Evolutionary conservation across 1,284 basidiomycete genomes (phyloP), one percentile per base, ranked within the genome.

Genomic region (Ceratobasidium sp.): DNA sequence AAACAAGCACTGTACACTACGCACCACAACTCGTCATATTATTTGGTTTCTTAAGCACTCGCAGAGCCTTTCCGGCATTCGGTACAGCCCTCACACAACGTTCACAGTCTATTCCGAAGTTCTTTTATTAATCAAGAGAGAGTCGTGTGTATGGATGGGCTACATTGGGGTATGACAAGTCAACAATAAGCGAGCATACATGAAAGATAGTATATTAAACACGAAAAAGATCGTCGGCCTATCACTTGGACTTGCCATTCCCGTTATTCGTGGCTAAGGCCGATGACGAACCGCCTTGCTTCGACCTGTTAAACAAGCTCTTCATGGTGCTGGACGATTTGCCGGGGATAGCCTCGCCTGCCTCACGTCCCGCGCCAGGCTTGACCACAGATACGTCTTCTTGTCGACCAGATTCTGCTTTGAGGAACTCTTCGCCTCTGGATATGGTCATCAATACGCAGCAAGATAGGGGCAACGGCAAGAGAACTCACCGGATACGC

Each of bases 391-490:
- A 83, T 28, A 84, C 83, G 77, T 90, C 87, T 42, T 82, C 76
- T 17, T 64, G 52, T 20, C 80, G 77, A 23, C 61, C 78, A 3
- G 62, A 57, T 5, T 78, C 65, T 13, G 87, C 81, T 83, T 89
- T 91, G 68, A 93, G 80, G 80, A 87, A 90, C 81, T 92, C 89
- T 75, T 91, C 89, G 0, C 91, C 93, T 38, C 71, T 74, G 26
- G 26, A 23, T 20, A 40, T 12, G 3, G 23, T 46, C 12, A 33
- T 70, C 38, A 70, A 70, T 70, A 23, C 26, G 26, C 54, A 68
- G 46, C 52, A n/a, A 46, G 6, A 3, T 4, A 28, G 23, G 9
- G 26, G 12, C 28, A 23, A 56, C n/a, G 52, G 44, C 2, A 26
- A 52, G 54, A 20, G 20, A 40, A 52, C 71, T 33, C 44, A 65